These are phyloP conservation scores for Gypsophila paniculata DNA, from an alignment of 179 eudicot species.

Conservation along the genomic window DNA sequence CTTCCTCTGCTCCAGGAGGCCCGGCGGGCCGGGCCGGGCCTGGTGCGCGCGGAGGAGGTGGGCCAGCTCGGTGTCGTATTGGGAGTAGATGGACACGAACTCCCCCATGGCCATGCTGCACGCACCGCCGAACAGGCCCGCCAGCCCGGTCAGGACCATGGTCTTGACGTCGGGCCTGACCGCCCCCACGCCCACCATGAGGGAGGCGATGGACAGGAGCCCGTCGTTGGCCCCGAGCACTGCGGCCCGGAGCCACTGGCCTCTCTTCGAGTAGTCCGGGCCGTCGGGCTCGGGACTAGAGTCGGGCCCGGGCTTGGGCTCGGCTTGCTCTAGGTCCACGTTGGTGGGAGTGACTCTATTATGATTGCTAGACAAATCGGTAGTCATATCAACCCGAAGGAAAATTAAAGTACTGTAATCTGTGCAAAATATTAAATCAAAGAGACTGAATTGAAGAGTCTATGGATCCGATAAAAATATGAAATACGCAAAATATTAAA, in stretches of 20 bases:
- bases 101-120: slow-evolving; percentile 80
- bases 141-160: slow-evolving; percentile 56
- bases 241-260: slow-evolving; percentile 67
- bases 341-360: slow-evolving; percentile 15
- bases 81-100: slow-evolving; percentile 64
- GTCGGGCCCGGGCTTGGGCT: not conserved
- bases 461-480: no score
- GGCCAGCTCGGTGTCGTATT: slow-evolving; percentile 49
- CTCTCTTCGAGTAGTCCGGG: slow-evolving; percentile 28
- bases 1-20: slow-evolving; percentile 11
- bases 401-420: no score
- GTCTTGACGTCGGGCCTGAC: slow-evolving; percentile 42
- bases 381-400: no score
- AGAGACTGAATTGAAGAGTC: no score
- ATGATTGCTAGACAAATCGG: slow-evolving; percentile 4
- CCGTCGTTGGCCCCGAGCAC: slow-evolving; percentile 72
- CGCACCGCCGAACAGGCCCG: slow-evolving; percentile 64
- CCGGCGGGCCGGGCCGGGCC: slow-evolving; percentile 10
- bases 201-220: slow-evolving; percentile 51
- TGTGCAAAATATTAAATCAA: no score
- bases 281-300: not conserved
- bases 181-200: slow-evolving; percentile 64
- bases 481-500: no score
- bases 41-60: slow-evolving; percentile 1
- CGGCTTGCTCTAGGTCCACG: not conserved